Evolutionary conservation across 306 rosid species (phyloP), one percentile per base, ranked within the genome.

Genomic region (Prunus mongolica): DNA sequence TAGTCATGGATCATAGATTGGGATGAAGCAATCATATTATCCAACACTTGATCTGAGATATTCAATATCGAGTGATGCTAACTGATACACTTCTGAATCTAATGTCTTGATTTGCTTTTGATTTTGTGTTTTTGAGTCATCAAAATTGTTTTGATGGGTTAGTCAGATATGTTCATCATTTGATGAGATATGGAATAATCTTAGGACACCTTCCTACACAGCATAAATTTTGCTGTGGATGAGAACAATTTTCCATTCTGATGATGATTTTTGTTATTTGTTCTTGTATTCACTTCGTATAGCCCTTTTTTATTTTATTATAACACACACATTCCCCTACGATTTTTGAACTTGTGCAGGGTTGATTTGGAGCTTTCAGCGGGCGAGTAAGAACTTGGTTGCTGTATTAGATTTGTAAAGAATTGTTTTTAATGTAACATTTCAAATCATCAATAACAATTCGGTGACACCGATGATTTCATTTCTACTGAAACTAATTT

Each of bases 201-300:
- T 84, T 80, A 80, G 84, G 87, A 84, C 87, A 84, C 87, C 87
- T 84, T 84, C 87, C 84, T 72, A 84, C 87, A 80, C 87, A 56
- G 87, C 16, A 2, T 24, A 22, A 0, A n/a, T 22, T 41, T 69
- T 44, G 74, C 82, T 69, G 87, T 84, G 87, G 82, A 80, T 84
- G 87, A 80, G 87, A 84, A 72, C 47, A 73, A 54, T 38, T 57
- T 76, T 84, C 84, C 82, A n/a, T 61, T 80, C 87, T 84, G 87
- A 84, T 84, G 87, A 77, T 83, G 79, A 34, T 62, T 32, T 5
- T 51, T 16, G 5, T 12, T 24, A n/a, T 45, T 11, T 2, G 30
- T 41, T 34, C 41, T 0, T 34, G 8, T 5, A 1, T 34, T 5
- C 6, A 4, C 1, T 34, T 34, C 41, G 6, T 6, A 5, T 34